Evolutionary conservation across 768 basidiomycete genomes (phyloP), one percentile per base, ranked within the genome.

Genomic region (Galerina marginata): DNA sequence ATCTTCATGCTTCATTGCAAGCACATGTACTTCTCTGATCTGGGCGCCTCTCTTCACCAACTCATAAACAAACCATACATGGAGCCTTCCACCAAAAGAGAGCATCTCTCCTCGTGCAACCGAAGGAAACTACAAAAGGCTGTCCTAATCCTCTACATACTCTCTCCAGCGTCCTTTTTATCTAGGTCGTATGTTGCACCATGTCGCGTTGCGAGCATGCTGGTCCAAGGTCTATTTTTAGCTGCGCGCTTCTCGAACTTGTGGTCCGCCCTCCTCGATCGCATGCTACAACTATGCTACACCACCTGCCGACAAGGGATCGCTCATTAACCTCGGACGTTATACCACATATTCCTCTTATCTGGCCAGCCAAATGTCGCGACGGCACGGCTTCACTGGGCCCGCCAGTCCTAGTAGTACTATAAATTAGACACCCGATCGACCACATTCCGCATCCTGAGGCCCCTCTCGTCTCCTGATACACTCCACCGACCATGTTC

Each of bases 181-280:
- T 54, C 40, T 40, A 40, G 25, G 33, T 54, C 12, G 39, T 44
- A 16, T n/a, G n/a, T n/a, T n/a, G 53, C 42, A 10, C 20, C 25
- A 54, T 54, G 42, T 23, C 23, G 23, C 25, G 9, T 12, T 26
- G 42, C 26, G 44, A 54, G 40, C 53, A 54, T 29, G 53, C 40
- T 54, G 53, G 9, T 54, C 25, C 26, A 23, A n/a, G 14, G 37
- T 54, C 53, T 54, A 54, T 54, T 54, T 54, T 40, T 43, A 54
- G 42, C 53, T 14, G 40, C 39, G 15, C 14, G 50, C 53, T 54
- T 54, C 53, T 43, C 44, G 42, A 54, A 44, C 53, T 54, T 54
- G 53, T 54, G 53, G 53, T 40, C 23, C 16, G 10, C 15, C 29
- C 26, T 23, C 53, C 44, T 44, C 42, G 20, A 29, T 9, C 53